These are phyloP conservation scores for Ophiosphaerella narmari DNA, from an alignment of 2,329 filamentous ascomycete genomes.

Conservation along the genomic window DNA sequence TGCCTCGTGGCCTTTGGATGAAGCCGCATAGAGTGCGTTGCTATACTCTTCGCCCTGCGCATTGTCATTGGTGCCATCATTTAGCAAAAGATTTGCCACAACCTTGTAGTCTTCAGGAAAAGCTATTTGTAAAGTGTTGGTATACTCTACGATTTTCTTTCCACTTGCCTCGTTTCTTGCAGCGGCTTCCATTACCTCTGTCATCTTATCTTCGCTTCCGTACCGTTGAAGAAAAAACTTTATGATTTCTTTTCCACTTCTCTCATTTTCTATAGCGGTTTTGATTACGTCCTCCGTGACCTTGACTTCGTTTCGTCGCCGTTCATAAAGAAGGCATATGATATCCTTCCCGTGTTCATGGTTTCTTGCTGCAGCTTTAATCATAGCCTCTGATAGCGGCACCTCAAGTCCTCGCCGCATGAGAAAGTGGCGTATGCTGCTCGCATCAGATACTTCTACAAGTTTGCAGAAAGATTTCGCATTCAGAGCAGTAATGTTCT, in stretches of 20 bases:
- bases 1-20: background rate
- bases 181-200: background rate
- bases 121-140: background rate
- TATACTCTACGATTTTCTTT: background rate
- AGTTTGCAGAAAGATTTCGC: background rate
- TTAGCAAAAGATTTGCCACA: no score
- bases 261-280: background rate
- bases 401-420: background rate
- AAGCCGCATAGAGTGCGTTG: background rate
- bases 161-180: background rate
- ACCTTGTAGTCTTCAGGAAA: background rate
- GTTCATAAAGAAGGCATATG: background rate
- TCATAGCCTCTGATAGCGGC: background rate
- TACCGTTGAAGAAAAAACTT: background rate
- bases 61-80: no score
- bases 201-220: background rate
- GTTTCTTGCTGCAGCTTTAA: background rate
- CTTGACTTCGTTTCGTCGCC: background rate
- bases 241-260: background rate
- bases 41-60: background rate
- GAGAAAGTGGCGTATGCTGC: background rate
- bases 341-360: background rate
- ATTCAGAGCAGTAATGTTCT: background rate
- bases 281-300: background rate
- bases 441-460: background rate